These are phyloP conservation scores for Adansonia digitata DNA, from an alignment of 345 rosid species.

Conservation along the genomic window DNA sequence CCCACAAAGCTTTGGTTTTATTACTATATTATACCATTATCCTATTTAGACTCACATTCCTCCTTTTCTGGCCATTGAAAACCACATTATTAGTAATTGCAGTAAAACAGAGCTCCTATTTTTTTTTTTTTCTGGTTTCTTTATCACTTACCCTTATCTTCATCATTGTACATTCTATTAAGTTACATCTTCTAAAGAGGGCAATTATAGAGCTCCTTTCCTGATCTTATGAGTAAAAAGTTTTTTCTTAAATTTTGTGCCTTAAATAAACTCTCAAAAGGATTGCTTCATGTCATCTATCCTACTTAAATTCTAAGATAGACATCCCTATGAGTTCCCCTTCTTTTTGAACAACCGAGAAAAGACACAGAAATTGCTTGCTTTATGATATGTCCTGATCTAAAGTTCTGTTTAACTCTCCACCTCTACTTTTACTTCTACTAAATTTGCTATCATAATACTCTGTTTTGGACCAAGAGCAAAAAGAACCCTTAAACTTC, in stretches of 20 bases:
- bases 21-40: background rate
- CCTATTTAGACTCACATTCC: background rate
- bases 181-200: too few relatives aligned
- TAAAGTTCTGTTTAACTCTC: background rate
- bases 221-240: too few relatives aligned
- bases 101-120: background rate
- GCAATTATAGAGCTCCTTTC: too few relatives aligned
- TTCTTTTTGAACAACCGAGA: background rate
- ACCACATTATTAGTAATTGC: background rate
- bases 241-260: too few relatives aligned
- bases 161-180: too few relatives aligned
- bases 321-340: background rate
- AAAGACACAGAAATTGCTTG: background rate
- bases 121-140: too few relatives aligned
- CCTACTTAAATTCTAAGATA: background rate
- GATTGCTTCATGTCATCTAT: too few relatives aligned
- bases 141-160: too few relatives aligned
- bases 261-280: too few relatives aligned
- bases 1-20: too few relatives aligned
- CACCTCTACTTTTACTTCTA: background rate
- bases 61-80: background rate
- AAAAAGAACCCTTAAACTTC: background rate
- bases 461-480: background rate
- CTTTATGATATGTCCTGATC: background rate
- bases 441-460: background rate